phyloP scores from a whole-genome alignment of 108 stramenopile species.

The Poteriospumella lacustris region DNA sequence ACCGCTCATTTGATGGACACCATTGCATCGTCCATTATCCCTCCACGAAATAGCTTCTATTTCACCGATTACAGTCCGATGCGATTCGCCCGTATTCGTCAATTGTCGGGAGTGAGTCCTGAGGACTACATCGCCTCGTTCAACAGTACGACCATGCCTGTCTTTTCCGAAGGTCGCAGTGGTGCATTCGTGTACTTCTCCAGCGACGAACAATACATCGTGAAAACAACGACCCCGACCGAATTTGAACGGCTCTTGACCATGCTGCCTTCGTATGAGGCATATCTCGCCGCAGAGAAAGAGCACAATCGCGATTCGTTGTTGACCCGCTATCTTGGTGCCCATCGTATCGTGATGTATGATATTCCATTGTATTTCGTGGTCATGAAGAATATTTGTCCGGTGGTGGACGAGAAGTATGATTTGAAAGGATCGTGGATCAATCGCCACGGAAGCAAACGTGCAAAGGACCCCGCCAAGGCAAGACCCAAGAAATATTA shows the following conservation, averaged over 20 bases:
- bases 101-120: neutral
- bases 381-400: constrained; percentile 24
- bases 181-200: constrained; percentile 28
- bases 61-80: constrained; percentile 16
- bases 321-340: constrained; percentile 4
- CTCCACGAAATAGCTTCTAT: neutral
- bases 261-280: constrained; percentile 3
- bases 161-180: constrained; percentile 1
- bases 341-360: constrained; percentile 20
- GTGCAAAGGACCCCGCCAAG: neutral
- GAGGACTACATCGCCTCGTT: constrained; percentile 10
- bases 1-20: no score
- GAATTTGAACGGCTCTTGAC: neutral
- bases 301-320: neutral
- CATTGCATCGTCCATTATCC: no score
- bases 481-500: no score
- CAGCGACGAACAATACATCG: constrained; percentile 11
- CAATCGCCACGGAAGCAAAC: constrained; percentile 20
- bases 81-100: constrained; percentile 4
- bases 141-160: neutral
- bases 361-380: constrained; percentile 22
- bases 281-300: neutral
- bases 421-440: constrained; percentile 30
- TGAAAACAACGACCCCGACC: constrained; percentile 16
- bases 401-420: constrained; percentile 1